phyloP scores from a whole-genome alignment of 345 rosid species.

The Stellera chamaejasme region DNA sequence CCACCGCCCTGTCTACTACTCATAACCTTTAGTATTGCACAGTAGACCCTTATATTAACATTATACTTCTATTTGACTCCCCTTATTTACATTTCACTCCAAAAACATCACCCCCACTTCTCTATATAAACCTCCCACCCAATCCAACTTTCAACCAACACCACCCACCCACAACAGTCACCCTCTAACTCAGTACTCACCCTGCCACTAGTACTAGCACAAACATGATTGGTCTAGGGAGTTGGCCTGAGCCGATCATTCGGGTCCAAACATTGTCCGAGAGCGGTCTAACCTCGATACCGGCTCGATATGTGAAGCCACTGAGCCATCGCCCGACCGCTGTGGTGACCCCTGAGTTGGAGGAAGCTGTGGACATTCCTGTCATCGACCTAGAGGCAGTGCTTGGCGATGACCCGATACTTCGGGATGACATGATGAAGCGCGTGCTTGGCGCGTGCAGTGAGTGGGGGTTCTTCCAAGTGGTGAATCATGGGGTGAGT shows the following conservation, averaged over 20 bases:
- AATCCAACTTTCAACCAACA: too few species aligned
- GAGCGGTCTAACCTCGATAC: constrained; percentile 41
- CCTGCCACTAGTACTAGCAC: too few species aligned
- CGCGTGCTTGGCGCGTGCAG: constrained; percentile 42
- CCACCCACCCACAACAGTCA: too few species aligned
- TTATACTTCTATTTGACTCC: too few species aligned
- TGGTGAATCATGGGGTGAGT: constrained; percentile 71
- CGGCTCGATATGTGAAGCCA: constrained; percentile 53
- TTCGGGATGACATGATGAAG: constrained; percentile 16
- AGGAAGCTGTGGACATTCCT: constrained; percentile 31
- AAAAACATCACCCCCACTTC: too few species aligned
- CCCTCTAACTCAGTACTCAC: neutral
- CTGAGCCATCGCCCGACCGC: constrained; percentile 30
- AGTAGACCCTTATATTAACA: too few species aligned
- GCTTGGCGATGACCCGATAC: constrained; percentile 3
- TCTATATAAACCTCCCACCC: too few species aligned
- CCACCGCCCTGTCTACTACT: too few species aligned
- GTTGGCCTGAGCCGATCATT: constrained; percentile 82
- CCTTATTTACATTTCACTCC: too few species aligned
- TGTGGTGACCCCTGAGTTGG: neutral
- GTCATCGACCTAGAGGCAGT: constrained; percentile 38
- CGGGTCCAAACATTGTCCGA: constrained; percentile 73
- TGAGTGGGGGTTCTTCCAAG: constrained; percentile 82
- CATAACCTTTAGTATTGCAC: too few species aligned
- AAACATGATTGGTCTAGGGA: constrained; percentile 23